phyloP scores from a whole-genome alignment of 1,139 yeast genomes.

The Yamadazyma dendronema region DNA sequence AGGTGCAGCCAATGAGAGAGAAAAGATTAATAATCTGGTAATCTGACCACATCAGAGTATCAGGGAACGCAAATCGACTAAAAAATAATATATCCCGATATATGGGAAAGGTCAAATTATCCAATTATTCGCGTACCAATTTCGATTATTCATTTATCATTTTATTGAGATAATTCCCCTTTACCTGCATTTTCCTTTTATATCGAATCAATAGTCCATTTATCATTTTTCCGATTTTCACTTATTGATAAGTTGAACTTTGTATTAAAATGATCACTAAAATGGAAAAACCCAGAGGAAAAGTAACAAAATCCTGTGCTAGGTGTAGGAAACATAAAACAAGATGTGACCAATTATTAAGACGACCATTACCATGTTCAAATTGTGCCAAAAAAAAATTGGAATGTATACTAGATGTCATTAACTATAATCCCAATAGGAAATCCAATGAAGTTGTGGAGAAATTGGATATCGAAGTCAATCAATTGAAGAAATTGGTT shows the following conservation, averaged over 20 bases:
- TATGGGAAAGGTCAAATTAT: conserved; percentile 7
- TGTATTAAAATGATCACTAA: conserved; percentile 5
- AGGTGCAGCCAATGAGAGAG: conserved; percentile 4
- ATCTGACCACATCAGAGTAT: not conserved
- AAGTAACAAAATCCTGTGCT: conserved; percentile 55
- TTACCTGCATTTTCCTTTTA: conserved; percentile 1
- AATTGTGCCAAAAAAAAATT: conserved; percentile 52
- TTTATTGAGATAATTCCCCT: not conserved
- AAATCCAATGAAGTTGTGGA: conserved; percentile 31
- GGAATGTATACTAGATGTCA: conserved; percentile 50
- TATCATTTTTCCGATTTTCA: conserved; percentile 1
- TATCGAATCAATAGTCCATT: not conserved
- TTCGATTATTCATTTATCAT: conserved; percentile 5
- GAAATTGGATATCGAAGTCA: conserved; percentile 30
- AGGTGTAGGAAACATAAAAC: conserved; percentile 67
- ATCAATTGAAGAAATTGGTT: conserved; percentile 25
- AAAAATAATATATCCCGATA: conserved; percentile 4
- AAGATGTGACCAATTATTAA: conserved; percentile 54
- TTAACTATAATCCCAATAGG: conserved; percentile 27
- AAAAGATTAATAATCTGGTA: conserved; percentile 5
- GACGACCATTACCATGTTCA: conserved; percentile 56
- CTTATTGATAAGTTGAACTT: not conserved
- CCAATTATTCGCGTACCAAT: conserved; percentile 6
- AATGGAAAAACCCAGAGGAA: conserved; percentile 11
- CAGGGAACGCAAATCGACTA: not conserved